Base-by-base conservation (phyloP, 2,329 filamentous ascomycete genomes). In the Colletotrichum simmondsii region DNA sequence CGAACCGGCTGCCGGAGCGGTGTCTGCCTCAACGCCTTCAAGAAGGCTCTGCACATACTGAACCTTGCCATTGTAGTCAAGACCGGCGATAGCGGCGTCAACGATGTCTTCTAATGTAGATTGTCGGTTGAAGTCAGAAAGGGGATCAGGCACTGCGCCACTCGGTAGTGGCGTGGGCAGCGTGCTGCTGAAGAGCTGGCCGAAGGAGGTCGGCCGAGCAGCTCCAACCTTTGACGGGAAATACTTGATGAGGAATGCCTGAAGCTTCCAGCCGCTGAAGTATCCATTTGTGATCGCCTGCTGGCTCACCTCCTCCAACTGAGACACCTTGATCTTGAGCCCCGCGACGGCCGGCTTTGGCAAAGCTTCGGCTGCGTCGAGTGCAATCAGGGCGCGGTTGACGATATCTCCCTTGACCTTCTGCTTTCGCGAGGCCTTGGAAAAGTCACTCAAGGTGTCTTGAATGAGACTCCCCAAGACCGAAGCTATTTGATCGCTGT, bases 181-280 rank as follows among this genome's bases (percentile, higher is more conserved):
- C 10, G 32, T 28, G 26, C 49, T 35, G 2, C 52, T 46, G 24
- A 76, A 74, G 19, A 79, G 75, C n/a, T 74, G 73, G 10, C 62
- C 62, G 42, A 85, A 83, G 1, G 74, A 78, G 5, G 80, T 81
- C 1, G 82, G 82, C 3, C 79, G 80, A 8, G 82, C 73, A 0
- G 79, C 77, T 7, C 80, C 77, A 22, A 85, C 68, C 1, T 78
- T 74, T 5, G 79, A 74, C 0, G 80, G 76, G 26, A 86, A 79
- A 62, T 84, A 80, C 5, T 77, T 83, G 5, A 80, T 79, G 12
- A 88, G 75, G 66, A 89, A 86, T 3, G 80, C 83, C 66, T 84
- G 82, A 32, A 87, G 75, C 74, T 84, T 84, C 87, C 87, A 89
- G 6, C 85, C 86, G 35, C 80, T 78, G 16, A 85, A 37, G 32